Conservation (phyloP, 2,329 filamentous ascomycete genomes). For the Rhytidhysteron rufulum region DNA sequence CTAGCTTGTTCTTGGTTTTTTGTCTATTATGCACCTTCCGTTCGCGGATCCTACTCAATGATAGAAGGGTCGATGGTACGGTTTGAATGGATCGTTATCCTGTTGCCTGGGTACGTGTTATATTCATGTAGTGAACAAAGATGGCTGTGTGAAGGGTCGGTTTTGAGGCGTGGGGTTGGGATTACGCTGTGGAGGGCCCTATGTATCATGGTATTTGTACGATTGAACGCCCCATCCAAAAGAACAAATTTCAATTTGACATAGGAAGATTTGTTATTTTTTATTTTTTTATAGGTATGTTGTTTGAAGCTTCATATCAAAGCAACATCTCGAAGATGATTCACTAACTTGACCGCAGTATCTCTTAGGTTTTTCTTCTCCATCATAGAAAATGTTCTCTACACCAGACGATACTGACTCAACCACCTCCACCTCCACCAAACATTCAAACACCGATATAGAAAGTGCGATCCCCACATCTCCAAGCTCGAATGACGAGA, state of each 20-base stretch:
- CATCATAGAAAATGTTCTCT: slow-evolving; percentile 1
- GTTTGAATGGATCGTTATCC: no score
- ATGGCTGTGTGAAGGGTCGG: background rate
- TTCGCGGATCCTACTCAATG: no score
- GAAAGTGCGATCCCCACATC: slow-evolving; percentile 9
- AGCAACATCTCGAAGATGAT: background rate
- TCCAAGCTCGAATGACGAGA: background rate
- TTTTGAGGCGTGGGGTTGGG: background rate
- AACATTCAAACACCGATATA: slow-evolving; percentile 8
- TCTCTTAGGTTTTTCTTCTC: background rate
- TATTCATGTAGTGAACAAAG: no score
- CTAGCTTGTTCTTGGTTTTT: no score
- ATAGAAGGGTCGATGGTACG: no score
- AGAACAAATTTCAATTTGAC: background rate
- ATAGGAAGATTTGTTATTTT: background rate
- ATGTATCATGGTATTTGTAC: background rate
- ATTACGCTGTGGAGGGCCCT: background rate
- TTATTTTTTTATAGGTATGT: background rate
- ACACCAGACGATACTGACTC: background rate
- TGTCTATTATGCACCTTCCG: no score
- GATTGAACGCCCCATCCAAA: background rate
- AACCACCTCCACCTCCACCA: slow-evolving; percentile 4
- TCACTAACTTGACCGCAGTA: no score
- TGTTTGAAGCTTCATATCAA: background rate
- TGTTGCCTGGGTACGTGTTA: no score